Evolutionary conservation across 2,329 filamentous ascomycete genomes (phyloP).

Genomic region (Xylaria sp.): DNA sequence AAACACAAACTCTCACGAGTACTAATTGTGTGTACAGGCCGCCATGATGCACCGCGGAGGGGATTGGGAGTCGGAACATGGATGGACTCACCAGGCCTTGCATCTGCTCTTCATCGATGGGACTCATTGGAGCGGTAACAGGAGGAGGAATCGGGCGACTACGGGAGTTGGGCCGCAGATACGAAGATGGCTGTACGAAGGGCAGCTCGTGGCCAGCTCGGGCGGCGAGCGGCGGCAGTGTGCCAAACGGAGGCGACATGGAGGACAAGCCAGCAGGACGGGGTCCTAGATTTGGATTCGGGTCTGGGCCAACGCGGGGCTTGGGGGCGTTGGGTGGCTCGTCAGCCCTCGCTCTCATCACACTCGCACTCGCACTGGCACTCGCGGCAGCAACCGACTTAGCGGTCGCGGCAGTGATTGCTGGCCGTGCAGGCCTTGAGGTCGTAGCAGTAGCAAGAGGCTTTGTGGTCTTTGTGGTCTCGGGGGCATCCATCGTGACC

Average conservation of each 20-base stretch:
- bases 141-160: conserved; percentile 57
- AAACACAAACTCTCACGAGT: not conserved
- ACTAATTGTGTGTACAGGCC: not conserved
- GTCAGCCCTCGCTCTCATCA: conserved; percentile 28
- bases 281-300: not conserved
- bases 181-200: conserved; percentile 70
- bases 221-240: conserved; percentile 44
- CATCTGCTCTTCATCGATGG: conserved; percentile 79
- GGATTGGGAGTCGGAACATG: conserved; percentile 7
- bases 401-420: conserved; percentile 9
- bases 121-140: conserved; percentile 62
- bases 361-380: conserved; percentile 17
- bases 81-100: conserved; percentile 75
- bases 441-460: conserved; percentile 2
- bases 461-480: conserved; percentile 38
- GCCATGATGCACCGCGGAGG: not conserved
- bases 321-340: conserved; percentile 41
- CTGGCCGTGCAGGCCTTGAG: not conserved
- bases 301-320: conserved; percentile 38
- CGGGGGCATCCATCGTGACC: conserved; percentile 44
- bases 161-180: conserved; percentile 59
- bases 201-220: conserved; percentile 62
- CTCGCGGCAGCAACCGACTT: not conserved
- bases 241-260: conserved; percentile 25
- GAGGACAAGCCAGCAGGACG: conserved; percentile 25